Base-by-base conservation (phyloP, 1,284 basidiomycete species). In the Papiliotrema laurentii region DNA sequence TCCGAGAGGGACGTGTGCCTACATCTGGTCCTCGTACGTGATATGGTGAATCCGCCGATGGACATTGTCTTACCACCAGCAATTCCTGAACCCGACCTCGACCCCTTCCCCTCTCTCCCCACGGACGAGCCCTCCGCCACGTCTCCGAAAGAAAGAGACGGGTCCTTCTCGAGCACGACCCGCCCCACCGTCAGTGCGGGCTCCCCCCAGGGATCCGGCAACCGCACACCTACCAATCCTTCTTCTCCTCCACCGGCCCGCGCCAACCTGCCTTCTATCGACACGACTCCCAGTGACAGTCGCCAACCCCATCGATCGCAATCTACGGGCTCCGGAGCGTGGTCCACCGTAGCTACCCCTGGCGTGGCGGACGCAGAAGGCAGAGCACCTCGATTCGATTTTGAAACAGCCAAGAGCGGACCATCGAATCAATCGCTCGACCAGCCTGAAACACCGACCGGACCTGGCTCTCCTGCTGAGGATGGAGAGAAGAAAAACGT, bases 341-440 rank as follows among this genome's bases (percentile, higher is more conserved):
- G 72, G 72, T 67, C 63, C 13, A 72, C 70, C 0, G 65, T 65
- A 16, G 73, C 69, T 5, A 73, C 73, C 0, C 70, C 73, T 1
- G 73, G 73, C 13, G 35, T 69, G 14, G 53, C 58, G 9, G 71
- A 66, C 14, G 58, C 59, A 4, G 57, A 57, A 2, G 55, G 50
- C 4, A 51, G 34, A 6, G 57, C 61, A 30, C 24, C 28, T 10
- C 55, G 46, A 5, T 64, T 66, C 53, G 49, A 59, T 13, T 44
- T 63, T 1, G n/a, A n/a, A n/a, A n/a, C n/a, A n/a, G 21, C 45
- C 9, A 16, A 31, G 10, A 31, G 9, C 10, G 36, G 47, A 14
- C 53, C 54, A 19, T 52, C 54, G 37, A 49, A 47, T 13, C 42
- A 53, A 21, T 46, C 58, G 6, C 41, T 46, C n/a, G 45, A 36